Evolutionary conservation across 1,284 basidiomycete genomes (phyloP).

Genomic region (Fomitopsis palustris): DNA sequence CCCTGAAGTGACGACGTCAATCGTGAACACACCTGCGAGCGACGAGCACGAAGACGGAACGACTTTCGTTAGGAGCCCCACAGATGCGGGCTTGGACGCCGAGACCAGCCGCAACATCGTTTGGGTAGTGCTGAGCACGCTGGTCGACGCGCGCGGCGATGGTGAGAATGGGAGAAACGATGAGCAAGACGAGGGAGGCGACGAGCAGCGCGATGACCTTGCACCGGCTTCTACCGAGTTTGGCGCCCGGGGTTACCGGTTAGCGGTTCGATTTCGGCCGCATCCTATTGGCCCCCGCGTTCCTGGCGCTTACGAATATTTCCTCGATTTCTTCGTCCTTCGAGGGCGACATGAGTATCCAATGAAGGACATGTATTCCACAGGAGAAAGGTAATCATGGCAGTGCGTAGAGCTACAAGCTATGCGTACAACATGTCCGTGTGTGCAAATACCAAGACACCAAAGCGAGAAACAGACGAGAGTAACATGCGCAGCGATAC

Average conservation of each 20-base stretch:
- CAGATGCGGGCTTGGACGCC: constrained; percentile 49
- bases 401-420: constrained; percentile 2
- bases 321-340: neutral
- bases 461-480: constrained; percentile 8
- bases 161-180: constrained; percentile 17
- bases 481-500: constrained; percentile 5
- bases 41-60: constrained; percentile 41
- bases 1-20: no score
- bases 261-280: constrained; percentile 1
- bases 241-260: constrained; percentile 9
- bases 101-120: constrained; percentile 63
- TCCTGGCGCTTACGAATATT: neutral
- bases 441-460: neutral
- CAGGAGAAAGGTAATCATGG: neutral
- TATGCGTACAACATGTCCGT: constrained; percentile 6
- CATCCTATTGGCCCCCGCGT: neutral
- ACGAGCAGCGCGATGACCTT: constrained; percentile 15
- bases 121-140: constrained; percentile 12
- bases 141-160: constrained; percentile 27
- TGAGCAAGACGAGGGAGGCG: constrained; percentile 20
- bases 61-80: constrained; percentile 64
- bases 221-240: constrained; percentile 23
- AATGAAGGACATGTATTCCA: neutral
- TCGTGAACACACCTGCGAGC: constrained; percentile 35
- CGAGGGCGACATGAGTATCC: neutral